A percentile compares a stretch with the other conserved stretches of the same genome.
These are phyloP conservation scores for Epicoccum sorghinum DNA, from an alignment of 2,329 filamentous ascomycete genomes.

Conservation along the genomic window DNA sequence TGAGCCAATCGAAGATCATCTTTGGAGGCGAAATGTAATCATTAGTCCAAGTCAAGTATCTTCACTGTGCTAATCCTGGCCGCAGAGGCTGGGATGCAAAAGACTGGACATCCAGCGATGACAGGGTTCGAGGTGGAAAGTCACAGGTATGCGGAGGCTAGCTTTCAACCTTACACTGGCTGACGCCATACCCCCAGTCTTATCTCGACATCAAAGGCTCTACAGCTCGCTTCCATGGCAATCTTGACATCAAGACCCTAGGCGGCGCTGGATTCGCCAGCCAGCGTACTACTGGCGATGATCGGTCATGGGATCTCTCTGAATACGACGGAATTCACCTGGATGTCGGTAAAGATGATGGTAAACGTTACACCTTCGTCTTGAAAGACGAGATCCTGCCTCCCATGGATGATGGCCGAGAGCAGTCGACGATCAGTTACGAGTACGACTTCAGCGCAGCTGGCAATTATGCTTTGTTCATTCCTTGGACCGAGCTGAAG, in stretches of 20 bases:
- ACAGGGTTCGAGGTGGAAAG: conserved; percentile 76
- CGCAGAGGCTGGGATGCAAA: conserved; percentile 63
- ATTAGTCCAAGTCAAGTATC: no score
- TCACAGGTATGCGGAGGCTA: conserved; percentile 55
- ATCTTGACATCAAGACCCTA: conserved; percentile 74
- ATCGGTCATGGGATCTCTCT: conserved; percentile 67
- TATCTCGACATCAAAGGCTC: conserved; percentile 51
- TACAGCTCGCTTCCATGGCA: conserved; percentile 66
- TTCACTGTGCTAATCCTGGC: neutral
- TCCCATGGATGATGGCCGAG: conserved; percentile 65
- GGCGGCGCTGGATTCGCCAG: conserved; percentile 84
- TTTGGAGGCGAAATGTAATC: conserved; percentile 42
- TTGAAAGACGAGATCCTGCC: conserved; percentile 73
- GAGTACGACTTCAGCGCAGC: conserved; percentile 58
- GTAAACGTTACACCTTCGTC: conserved; percentile 74
- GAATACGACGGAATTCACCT: conserved; percentile 67
- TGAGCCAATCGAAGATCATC: conserved; percentile 27
- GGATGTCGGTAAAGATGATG: conserved; percentile 59
- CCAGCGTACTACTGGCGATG: conserved; percentile 68
- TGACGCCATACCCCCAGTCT: conserved; percentile 51
- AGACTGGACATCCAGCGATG: conserved; percentile 74
- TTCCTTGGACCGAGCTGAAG: conserved; percentile 70
- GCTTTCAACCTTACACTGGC: neutral
- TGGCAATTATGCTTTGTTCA: conserved; percentile 51
- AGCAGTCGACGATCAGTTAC: conserved; percentile 74